Base-by-base conservation (phyloP, 2,329 filamentous ascomycete genomes). In the Anisogramma anomala region DNA sequence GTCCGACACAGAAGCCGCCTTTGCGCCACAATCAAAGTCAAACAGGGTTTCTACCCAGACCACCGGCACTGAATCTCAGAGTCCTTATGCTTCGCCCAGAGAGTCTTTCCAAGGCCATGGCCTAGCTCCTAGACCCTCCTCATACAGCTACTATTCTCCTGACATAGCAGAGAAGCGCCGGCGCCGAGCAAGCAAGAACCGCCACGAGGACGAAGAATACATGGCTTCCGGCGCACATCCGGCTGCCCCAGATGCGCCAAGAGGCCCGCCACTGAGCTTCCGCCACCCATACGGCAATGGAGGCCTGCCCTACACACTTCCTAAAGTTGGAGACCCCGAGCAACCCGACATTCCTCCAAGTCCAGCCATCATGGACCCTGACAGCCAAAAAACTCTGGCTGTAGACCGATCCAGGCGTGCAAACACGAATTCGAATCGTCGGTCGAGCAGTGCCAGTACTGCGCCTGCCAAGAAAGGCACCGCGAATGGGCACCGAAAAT, bases 171-270 rank as follows among this genome's bases (percentile, higher is more conserved):
- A 68, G 45, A 68, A 59, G 51, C 61, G 65, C 40, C 57, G 61
- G 45, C 60, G 63, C 47, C 62, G 64, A 40, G 58, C 61, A 34
- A 65, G 58, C 49, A 62, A 58, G 43, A 60, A 63, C 46, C 62
- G 64, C 44, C 64, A 67, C 31, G 56, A 65, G 43, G 56, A 59
- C 11, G 49, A 59, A 48, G 60, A 65, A 27, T 54, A 60, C 39
- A 45, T 54, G 25, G 46, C 51, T 49, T 49, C 57, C 35, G 54
- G 62, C 5, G 55, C 63, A 33, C 23, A 39, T 17, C 37, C 74
- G 14, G 63, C 66, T 36, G 75, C 72, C 25, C 74, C 79, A 48
- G 79, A 83, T 49, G 72, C 69, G 20, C 74, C 79, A 41, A 68
- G 67, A 52, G 69, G 65, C 7, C 74, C 74, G 28, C 75, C 79